Evolutionary conservation across 305 asterid species (phyloP).

Genomic region (Fraxinus nigra): DNA sequence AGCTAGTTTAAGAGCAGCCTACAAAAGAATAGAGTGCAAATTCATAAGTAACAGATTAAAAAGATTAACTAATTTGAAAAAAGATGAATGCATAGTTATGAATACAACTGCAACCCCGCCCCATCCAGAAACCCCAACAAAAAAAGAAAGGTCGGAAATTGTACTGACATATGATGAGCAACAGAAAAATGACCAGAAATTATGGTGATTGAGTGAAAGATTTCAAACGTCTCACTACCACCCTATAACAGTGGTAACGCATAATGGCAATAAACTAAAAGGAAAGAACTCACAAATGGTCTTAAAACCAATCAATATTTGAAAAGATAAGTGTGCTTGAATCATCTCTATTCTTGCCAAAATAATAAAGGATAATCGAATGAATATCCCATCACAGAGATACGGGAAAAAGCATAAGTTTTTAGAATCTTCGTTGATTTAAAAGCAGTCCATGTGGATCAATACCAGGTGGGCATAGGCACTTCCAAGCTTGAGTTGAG

Average conservation of each 20-base stretch:
- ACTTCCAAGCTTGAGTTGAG: neutral
- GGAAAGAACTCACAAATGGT: neutral
- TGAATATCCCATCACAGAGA: neutral
- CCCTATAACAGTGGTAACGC: neutral
- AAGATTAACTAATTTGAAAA: constrained; percentile 16
- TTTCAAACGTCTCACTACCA: constrained; percentile 10
- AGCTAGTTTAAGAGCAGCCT: constrained; percentile 90
- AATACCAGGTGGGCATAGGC: neutral
- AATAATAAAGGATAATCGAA: neutral
- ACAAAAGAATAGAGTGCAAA: constrained; percentile 45
- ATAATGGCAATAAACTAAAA: neutral
- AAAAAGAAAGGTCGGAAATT: constrained; percentile 6
- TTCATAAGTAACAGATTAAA: constrained; percentile 24
- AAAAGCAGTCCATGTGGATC: neutral
- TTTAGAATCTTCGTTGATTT: neutral
- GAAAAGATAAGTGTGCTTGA: neutral
- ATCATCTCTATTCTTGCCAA: neutral
- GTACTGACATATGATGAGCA: constrained; percentile 3
- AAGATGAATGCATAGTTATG: constrained; percentile 11
- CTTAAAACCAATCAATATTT: neutral
- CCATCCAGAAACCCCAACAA: constrained; percentile 7
- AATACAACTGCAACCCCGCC: constrained; percentile 11
- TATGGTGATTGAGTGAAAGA: constrained; percentile 6
- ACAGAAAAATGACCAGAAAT: neutral
- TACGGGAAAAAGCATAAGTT: neutral